Evolutionary conservation across 169 alveolate genomes (phyloP).

Genomic region (Cryptosporidium felis): DNA sequence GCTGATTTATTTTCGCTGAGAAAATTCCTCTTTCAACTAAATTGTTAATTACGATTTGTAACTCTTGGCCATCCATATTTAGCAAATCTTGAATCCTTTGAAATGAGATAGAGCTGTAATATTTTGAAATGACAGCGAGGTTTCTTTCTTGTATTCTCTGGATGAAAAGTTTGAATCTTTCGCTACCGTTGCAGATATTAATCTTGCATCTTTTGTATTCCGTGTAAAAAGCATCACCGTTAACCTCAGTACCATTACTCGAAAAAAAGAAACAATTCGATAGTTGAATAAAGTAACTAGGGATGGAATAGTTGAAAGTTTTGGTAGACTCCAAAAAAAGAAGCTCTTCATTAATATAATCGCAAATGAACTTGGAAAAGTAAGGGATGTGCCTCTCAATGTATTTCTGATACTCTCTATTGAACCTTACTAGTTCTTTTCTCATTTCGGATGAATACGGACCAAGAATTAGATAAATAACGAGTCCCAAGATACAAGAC

Average conservation of each 20-base stretch:
- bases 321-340: conserved; percentile 44
- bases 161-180: conserved; percentile 39
- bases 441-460: conserved; percentile 8
- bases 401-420: conserved; percentile 15
- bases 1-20: conserved; percentile 66
- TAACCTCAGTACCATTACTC: neutral
- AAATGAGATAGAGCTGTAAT: conserved; percentile 47
- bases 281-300: conserved; percentile 10
- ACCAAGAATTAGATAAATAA: conserved; percentile 50
- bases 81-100: conserved; percentile 49
- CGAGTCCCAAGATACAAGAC: conserved; percentile 46
- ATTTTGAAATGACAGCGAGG: conserved; percentile 5
- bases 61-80: conserved; percentile 38
- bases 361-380: neutral
- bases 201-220: conserved; percentile 63
- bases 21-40: conserved; percentile 32
- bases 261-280: conserved; percentile 7
- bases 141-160: conserved; percentile 67
- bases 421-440: neutral
- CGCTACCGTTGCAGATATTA: conserved; percentile 1
- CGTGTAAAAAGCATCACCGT: conserved; percentile 6
- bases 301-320: conserved; percentile 50
- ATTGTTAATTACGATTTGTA: conserved; percentile 39
- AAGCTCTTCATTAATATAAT: conserved; percentile 41
- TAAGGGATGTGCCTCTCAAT: conserved; percentile 32